These are phyloP conservation scores for Golubevia sp. DNA, from an alignment of 1,284 basidiomycete species.

Conservation along the genomic window DNA sequence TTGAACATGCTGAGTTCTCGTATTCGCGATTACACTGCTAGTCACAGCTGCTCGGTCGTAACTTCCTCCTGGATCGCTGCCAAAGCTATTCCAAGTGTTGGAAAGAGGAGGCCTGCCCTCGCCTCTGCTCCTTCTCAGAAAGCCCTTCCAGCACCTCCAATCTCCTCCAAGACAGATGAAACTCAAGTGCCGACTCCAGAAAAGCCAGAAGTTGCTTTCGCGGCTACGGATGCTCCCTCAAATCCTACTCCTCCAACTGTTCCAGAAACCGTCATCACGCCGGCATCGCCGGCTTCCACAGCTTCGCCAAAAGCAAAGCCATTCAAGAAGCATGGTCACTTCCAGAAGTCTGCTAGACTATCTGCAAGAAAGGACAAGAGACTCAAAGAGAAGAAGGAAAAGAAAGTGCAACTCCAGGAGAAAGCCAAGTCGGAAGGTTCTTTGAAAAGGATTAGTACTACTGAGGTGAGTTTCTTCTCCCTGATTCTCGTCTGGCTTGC, in stretches of 20 bases:
- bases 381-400: background rate
- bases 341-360: background rate
- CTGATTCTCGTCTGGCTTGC: no score
- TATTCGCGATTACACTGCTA: background rate
- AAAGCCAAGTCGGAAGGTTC: background rate
- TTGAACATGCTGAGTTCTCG: background rate
- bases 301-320: background rate
- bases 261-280: no score
- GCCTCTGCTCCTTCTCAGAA: background rate
- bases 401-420: background rate
- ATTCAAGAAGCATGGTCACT: background rate
- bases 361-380: background rate
- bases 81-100: background rate
- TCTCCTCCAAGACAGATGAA: no score
- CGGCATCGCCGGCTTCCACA: no score
- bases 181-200: no score
- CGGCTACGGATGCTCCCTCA: no score
- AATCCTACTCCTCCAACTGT: no score
- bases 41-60: background rate
- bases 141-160: background rate
- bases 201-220: no score
- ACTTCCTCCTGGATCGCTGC: background rate
- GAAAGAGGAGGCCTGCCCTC: background rate
- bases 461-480: no score
- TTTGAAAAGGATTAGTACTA: no score